These are phyloP conservation scores for Globisporangium polare DNA, from an alignment of 352 stramenopile species.

Conservation along the genomic window DNA sequence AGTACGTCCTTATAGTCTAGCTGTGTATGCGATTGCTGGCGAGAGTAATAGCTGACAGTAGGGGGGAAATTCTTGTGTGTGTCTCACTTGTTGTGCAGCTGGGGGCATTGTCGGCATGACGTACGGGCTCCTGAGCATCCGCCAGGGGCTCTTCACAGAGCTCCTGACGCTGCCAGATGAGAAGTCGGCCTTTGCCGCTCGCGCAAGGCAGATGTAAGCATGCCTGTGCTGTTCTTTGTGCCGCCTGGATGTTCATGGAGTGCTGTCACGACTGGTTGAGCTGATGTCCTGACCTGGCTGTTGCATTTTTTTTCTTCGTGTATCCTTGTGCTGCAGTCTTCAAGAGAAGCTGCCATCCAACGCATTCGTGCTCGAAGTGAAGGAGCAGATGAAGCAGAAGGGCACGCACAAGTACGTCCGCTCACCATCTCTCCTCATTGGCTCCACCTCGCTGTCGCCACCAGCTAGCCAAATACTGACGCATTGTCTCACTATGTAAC, in stretches of 20 bases:
- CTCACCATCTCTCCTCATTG: not conserved
- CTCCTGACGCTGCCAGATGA: conserved; percentile 38
- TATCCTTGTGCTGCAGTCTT: conserved; percentile 36
- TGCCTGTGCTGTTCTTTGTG: not conserved
- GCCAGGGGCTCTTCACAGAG: conserved; percentile 30
- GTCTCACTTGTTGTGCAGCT: conserved; percentile 10
- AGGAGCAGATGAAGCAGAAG: conserved; percentile 45
- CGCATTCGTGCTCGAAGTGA: conserved; percentile 47
- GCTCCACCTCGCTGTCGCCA: too few relatives aligned
- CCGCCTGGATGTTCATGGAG: too few relatives aligned
- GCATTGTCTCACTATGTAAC: not conserved
- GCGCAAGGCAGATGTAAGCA: conserved; percentile 23
- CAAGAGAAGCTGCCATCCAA: conserved; percentile 41
- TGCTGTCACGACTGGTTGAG: too few relatives aligned
- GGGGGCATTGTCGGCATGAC: conserved; percentile 28
- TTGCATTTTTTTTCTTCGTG: too few relatives aligned
- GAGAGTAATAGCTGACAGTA: not conserved
- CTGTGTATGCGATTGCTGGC: not conserved
- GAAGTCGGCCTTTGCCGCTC: conserved; percentile 27
- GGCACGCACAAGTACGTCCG: conserved; percentile 35
- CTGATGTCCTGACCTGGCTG: not conserved
- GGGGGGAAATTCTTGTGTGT: not conserved
- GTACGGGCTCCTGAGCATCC: conserved; percentile 32
- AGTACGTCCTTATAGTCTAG: conserved; percentile 19
- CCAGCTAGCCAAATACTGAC: not conserved